phyloP scores from a whole-genome alignment of 1,139 yeast species.

The Petasospora rhodanensis region DNA sequence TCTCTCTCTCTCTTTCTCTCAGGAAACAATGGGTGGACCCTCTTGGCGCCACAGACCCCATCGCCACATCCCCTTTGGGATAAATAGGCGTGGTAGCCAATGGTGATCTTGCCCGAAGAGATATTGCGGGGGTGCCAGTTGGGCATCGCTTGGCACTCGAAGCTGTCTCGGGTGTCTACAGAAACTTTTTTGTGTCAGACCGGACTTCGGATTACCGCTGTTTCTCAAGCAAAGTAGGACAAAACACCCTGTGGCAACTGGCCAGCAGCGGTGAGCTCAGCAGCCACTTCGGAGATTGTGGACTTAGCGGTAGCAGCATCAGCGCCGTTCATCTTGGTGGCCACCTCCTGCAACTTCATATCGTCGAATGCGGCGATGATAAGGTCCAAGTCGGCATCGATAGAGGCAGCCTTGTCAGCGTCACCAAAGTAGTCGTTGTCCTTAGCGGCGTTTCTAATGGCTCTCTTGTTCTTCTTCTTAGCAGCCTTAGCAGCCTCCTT shows the following conservation, averaged over 20 bases:
- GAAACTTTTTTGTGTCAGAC: no score
- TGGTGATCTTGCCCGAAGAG: no score
- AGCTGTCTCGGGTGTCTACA: no score
- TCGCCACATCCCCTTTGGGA: no score
- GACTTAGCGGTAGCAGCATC: conserved; percentile 50
- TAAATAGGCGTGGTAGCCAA: no score
- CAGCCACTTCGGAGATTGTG: conserved; percentile 45
- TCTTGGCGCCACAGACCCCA: no score
- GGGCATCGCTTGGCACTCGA: no score
- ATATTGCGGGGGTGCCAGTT: no score
- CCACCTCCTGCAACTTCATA: conserved; percentile 63
- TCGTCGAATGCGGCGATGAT: conserved; percentile 80
- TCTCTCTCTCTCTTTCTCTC: no score
- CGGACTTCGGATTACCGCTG: not conserved
- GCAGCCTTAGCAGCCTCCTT: conserved; percentile 98
- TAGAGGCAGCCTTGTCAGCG: conserved; percentile 56
- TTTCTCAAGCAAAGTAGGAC: conserved; percentile 32
- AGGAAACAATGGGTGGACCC: no score
- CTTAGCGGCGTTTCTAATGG: conserved; percentile 77
- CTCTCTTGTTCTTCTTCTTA: conserved; percentile 96
- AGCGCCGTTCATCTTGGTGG: conserved; percentile 47
- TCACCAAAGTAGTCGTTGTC: conserved; percentile 84
- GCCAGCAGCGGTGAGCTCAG: conserved; percentile 38
- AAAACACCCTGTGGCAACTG: conserved; percentile 38
- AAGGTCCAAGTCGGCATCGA: conserved; percentile 76